Base-by-base conservation (phyloP, 192 early-diverging fungal species). In the Kappamyces sp. region DNA sequence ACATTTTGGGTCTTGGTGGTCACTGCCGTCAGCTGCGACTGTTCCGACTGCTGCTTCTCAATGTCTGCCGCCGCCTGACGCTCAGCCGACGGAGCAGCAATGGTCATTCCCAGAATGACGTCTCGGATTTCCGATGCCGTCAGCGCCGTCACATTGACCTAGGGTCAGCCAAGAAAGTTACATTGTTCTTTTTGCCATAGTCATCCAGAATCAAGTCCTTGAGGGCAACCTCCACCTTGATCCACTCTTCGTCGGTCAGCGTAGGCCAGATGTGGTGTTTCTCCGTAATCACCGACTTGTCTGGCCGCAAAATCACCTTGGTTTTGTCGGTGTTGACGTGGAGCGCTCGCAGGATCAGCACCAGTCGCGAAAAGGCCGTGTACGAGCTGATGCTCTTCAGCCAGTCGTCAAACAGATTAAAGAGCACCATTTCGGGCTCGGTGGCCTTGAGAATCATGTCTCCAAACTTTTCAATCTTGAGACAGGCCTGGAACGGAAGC, bases 101-200 rank as follows among this genome's bases (percentile, higher is more conserved):
- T 99, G 68, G 96, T 93, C 96, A 99, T 99, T 64, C 96, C 96
- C 55, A 99, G 79, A 59, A 99, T 96, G 49, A 99, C 91, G 72
- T 99, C 96, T 59, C 96, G 86, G 59, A 99, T 91, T 80, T 99
- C 96, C 2, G 93, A 93, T 37, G 87, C 84, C 0, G 96, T 99
- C 37, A 99, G 79, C 39, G 93, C 93, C 11, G 92, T 91, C 32
- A 96, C 92, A 50, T 96, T 97, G 54, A 99, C 94, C 35, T 77
- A 63, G 52, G 8, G 52, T 47, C 34, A 64, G 49, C 5, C 3
- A 14, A 47, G 46, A 42, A 50, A 65, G 75, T 90, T 54, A 31
- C 63, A 58, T 66, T 92, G 81, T 99, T 99, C 85, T 97, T 97
- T 76, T 96, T 99, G 71, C 96, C 96, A 66, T 97, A 99, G 71